Evolutionary conservation across 2,329 filamentous ascomycete species (phyloP).

Genomic region (Boeremia lycopersici): DNA sequence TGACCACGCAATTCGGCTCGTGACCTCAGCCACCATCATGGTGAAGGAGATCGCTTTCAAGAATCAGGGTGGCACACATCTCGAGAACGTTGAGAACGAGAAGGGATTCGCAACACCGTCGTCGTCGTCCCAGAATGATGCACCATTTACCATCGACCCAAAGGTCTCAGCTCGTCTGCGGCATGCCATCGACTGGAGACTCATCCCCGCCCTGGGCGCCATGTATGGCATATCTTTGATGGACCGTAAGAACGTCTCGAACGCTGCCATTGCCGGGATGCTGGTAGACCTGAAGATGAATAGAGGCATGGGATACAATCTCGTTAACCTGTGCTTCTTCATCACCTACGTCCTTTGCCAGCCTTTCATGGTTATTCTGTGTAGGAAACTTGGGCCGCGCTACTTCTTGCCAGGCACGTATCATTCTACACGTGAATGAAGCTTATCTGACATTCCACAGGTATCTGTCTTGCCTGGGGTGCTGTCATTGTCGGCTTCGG

Average conservation of each 20-base stretch:
- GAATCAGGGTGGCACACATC: slow-evolving; percentile 18
- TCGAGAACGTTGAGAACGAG: slow-evolving; percentile 31
- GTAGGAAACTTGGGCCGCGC: slow-evolving; percentile 27
- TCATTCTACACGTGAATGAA: rapidly evolving
- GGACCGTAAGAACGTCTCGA: slow-evolving; percentile 36
- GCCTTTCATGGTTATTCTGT: slow-evolving; percentile 30
- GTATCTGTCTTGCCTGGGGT: slow-evolving; percentile 30
- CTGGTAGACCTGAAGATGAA: slow-evolving; percentile 26
- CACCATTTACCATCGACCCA: slow-evolving; percentile 21
- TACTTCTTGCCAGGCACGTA: slow-evolving; percentile 26
- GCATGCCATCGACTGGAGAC: slow-evolving; percentile 33
- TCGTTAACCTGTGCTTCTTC: slow-evolving; percentile 36
- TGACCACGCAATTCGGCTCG: neutral
- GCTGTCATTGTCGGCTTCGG: slow-evolving; percentile 33
- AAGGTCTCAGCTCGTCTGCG: slow-evolving; percentile 26
- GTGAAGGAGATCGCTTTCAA: slow-evolving; percentile 20
- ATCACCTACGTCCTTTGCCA: slow-evolving; percentile 34
- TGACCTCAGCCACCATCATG: slow-evolving; percentile 8
- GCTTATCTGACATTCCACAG: neutral
- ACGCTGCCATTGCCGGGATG: slow-evolving; percentile 37
- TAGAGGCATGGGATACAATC: slow-evolving; percentile 25
- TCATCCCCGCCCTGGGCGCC: slow-evolving; percentile 30
- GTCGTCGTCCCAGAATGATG: slow-evolving; percentile 9
- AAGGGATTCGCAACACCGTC: slow-evolving; percentile 22
- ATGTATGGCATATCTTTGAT: slow-evolving; percentile 36